Conservation (phyloP, 2,329 filamentous ascomycete genomes). For the Curvularia spicifera region DNA sequence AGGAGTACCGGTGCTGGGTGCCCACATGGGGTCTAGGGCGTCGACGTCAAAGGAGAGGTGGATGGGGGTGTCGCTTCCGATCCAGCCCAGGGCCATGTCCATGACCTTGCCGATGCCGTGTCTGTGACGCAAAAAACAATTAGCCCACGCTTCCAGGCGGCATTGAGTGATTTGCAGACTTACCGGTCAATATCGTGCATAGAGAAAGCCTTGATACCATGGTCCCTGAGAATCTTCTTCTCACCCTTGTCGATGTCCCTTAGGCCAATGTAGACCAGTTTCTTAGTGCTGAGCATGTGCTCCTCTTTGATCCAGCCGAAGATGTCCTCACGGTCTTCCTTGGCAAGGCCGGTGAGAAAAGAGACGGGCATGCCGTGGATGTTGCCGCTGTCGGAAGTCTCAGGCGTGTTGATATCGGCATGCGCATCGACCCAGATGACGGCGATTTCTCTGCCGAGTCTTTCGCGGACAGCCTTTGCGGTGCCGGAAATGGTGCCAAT, state of each 20-base stretch:
- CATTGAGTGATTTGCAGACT: slow-evolving; percentile 26
- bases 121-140: slow-evolving; percentile 51
- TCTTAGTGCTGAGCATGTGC: slow-evolving; percentile 72
- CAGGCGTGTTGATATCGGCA: slow-evolving; percentile 95
- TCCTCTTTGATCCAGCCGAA: slow-evolving; percentile 90
- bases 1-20: slow-evolving; percentile 92
- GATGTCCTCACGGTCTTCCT: slow-evolving; percentile 74
- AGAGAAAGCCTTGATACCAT: slow-evolving; percentile 93
- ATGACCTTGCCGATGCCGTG: slow-evolving; percentile 95
- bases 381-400: slow-evolving; percentile 87
- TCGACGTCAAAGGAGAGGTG: slow-evolving; percentile 98
- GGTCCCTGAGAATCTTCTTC: slow-evolving; percentile 87
- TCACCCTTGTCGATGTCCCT: slow-evolving; percentile 92
- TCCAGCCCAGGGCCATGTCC: slow-evolving; percentile 97
- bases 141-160: not conserved
- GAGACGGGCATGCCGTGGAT: slow-evolving; percentile 98
- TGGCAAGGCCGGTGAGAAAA: slow-evolving; percentile 85
- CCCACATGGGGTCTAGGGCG: slow-evolving; percentile 93
- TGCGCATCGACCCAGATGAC: slow-evolving; percentile 99
- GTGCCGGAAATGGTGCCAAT: slow-evolving; percentile 91
- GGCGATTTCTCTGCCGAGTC: slow-evolving; percentile 81
- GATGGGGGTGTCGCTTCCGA: slow-evolving; percentile 92
- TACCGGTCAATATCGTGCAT: slow-evolving; percentile 98
- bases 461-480: slow-evolving; percentile 83
- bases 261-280: slow-evolving; percentile 96